Percentiles rank a stretch among this genome's conserved stretches.
phyloP scores from a whole-genome alignment of 2,329 filamentous ascomycete species.

The Colletotrichum godetiae region DNA sequence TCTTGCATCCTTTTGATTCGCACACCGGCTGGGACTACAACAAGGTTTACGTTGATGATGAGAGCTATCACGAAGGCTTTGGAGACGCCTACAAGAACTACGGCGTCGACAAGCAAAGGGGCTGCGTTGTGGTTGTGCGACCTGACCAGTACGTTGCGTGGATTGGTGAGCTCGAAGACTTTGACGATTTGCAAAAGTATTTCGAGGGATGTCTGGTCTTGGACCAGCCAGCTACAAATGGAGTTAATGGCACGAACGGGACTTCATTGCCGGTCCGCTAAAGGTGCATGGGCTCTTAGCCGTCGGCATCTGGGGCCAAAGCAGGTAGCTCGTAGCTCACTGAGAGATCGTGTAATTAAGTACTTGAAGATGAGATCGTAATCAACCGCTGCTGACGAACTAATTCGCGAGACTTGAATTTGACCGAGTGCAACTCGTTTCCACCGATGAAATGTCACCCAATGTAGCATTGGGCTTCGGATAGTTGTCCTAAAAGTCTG shows the following conservation, averaged over 20 bases:
- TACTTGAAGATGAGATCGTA: too few species aligned
- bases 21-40: constrained; percentile 65
- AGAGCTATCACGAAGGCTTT: constrained; percentile 63
- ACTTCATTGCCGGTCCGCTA: background rate
- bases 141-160: constrained; percentile 75
- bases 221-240: background rate
- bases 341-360: too few species aligned
- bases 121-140: constrained; percentile 69
- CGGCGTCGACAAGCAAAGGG: constrained; percentile 65
- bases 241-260: constrained; percentile 1
- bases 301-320: too few species aligned
- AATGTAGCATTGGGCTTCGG: too few species aligned
- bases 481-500: too few species aligned
- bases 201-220: constrained; percentile 44
- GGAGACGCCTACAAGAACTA: constrained; percentile 66
- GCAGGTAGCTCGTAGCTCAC: too few species aligned
- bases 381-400: too few species aligned
- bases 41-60: constrained; percentile 66
- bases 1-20: constrained; percentile 59
- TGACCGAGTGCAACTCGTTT: too few species aligned
- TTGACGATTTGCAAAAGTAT: constrained; percentile 47
- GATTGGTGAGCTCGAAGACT: constrained; percentile 51
- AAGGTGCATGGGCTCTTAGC: too few species aligned
- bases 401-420: too few species aligned
- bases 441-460: too few species aligned